These are phyloP conservation scores for Starmerella ratchasimensis DNA, from an alignment of 805 yeast species.

Conservation along the genomic window DNA sequence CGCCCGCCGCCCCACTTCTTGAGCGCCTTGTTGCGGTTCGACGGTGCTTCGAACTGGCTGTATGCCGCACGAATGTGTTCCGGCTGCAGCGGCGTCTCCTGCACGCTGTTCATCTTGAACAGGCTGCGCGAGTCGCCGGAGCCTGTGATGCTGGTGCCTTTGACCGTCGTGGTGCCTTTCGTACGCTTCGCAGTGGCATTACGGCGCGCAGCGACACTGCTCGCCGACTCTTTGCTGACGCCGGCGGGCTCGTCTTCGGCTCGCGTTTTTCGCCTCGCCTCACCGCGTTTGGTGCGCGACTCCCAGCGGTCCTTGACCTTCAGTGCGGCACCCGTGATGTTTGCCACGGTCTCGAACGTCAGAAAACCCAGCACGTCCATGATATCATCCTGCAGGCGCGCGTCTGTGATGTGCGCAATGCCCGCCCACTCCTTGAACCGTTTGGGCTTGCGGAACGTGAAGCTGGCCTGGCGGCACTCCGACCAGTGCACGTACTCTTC, in stretches of 20 bases:
- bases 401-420: slow-evolving; percentile 64
- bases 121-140: slow-evolving; percentile 11
- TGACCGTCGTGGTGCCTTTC: too few species aligned
- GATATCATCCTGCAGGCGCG: slow-evolving; percentile 90
- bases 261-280: too few species aligned
- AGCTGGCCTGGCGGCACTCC: slow-evolving; percentile 94
- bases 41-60: slow-evolving; percentile 17
- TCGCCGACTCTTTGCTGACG: slow-evolving; percentile 3
- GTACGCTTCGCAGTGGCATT: too few species aligned
- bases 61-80: slow-evolving; percentile 21
- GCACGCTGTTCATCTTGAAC: slow-evolving; percentile 16
- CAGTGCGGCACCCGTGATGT: slow-evolving; percentile 83
- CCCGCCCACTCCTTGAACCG: slow-evolving; percentile 96
- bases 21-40: slow-evolving; percentile 11
- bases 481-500: slow-evolving; percentile 99
- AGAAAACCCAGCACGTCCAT: slow-evolving; percentile 88
- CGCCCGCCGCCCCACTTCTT: slow-evolving; percentile 16
- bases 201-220: too few species aligned
- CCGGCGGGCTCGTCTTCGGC: too few species aligned
- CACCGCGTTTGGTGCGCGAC: slow-evolving; percentile 27
- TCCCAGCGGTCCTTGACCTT: slow-evolving; percentile 46
- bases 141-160: too few species aligned
- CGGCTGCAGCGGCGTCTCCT: slow-evolving; percentile 21
- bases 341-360: slow-evolving; percentile 93
- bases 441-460: slow-evolving; percentile 87